These are phyloP conservation scores for Glycine tomentella DNA, from an alignment of 306 rosid genomes.

Conservation along the genomic window DNA sequence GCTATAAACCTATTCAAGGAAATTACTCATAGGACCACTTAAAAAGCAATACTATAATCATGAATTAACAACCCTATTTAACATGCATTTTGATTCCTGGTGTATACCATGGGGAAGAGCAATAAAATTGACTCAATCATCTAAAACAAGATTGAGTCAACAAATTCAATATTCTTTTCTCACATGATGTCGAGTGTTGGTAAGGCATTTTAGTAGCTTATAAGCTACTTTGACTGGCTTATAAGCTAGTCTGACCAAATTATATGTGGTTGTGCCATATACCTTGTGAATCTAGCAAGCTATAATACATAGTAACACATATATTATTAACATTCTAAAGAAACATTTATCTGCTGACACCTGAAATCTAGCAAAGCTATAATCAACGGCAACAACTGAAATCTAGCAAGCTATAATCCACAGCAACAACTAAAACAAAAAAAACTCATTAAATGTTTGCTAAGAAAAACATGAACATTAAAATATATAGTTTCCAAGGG, in stretches of 20 bases:
- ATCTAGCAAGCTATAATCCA: background rate
- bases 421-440: constrained; percentile 1
- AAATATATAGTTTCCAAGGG: constrained; percentile 9
- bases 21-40: constrained; percentile 19
- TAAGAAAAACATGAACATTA: background rate
- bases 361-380: background rate
- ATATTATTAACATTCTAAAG: constrained; percentile 21
- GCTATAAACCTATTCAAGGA: background rate
- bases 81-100: background rate
- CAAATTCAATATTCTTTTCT: constrained; percentile 8
- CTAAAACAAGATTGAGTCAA: constrained; percentile 24
- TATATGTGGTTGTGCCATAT: constrained; percentile 5
- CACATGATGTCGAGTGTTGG: background rate
- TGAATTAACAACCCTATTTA: constrained; percentile 22
- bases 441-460: constrained; percentile 17
- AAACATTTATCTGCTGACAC: background rate
- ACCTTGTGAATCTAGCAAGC: constrained; percentile 33
- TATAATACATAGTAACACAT: background rate
- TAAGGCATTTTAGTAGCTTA: too few species aligned
- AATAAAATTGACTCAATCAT: background rate
- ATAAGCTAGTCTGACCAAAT: background rate
- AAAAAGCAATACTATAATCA: constrained; percentile 1
- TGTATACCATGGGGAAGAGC: background rate
- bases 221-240: too few species aligned
- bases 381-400: background rate